phyloP scores from a whole-genome alignment of 192 early-diverging fungal species.

The Coemansia sp. region DNA sequence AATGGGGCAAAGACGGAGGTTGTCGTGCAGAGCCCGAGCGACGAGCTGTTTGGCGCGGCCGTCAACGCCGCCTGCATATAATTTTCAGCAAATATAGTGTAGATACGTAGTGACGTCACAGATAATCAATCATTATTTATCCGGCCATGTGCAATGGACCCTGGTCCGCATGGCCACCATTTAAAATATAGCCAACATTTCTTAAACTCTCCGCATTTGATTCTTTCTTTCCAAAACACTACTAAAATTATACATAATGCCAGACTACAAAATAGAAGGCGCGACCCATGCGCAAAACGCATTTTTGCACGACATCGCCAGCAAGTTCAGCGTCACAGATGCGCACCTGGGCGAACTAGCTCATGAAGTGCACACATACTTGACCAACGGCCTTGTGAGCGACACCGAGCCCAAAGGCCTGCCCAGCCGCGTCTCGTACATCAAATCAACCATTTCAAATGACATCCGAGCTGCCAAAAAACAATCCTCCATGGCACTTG shows the following conservation, averaged over 20 bases:
- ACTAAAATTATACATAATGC: constrained; percentile 1
- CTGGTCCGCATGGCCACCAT: too few relatives aligned
- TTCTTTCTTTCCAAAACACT: constrained; percentile 3
- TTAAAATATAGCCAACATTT: too few relatives aligned
- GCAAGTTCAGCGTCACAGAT: constrained; percentile 20
- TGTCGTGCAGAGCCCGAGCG: constrained; percentile 14
- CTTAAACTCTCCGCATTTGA: not conserved
- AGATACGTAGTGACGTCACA: not conserved
- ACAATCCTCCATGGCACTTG: constrained; percentile 4
- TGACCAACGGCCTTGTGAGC: constrained; percentile 13
- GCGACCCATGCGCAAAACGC: constrained; percentile 35
- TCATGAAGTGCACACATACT: constrained; percentile 17
- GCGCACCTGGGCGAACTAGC: constrained; percentile 19
- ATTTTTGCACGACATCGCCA: constrained; percentile 21
- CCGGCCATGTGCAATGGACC: not conserved
- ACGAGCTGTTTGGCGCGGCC: constrained; percentile 34
- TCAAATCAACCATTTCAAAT: constrained; percentile 16
- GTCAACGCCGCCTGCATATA: constrained; percentile 27
- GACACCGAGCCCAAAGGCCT: constrained; percentile 11
- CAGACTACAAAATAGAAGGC: constrained; percentile 18
- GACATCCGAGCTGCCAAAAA: constrained; percentile 22
- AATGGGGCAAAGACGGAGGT: constrained; percentile 2
- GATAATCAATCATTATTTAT: not conserved
- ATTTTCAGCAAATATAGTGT: not conserved
- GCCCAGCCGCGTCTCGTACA: constrained; percentile 27